These are phyloP conservation scores for Fraxinus xanthoxyloides DNA, from an alignment of 305 asterid genomes.

Conservation along the genomic window DNA sequence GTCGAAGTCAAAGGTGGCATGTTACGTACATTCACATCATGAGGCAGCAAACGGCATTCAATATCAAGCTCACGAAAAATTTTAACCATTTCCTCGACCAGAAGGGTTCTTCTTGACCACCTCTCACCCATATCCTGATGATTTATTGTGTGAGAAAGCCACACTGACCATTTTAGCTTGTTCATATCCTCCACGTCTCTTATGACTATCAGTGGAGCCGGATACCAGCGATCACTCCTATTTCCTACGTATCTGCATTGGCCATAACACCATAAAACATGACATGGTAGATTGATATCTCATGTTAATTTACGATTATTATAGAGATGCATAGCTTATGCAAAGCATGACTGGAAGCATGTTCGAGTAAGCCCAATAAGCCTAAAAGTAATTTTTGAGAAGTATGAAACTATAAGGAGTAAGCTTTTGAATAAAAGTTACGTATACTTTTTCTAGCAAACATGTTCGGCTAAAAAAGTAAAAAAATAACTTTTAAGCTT, in stretches of 20 bases:
- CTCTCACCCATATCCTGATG: slow-evolving; percentile 45
- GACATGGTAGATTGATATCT: background rate
- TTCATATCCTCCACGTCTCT: slow-evolving; percentile 39
- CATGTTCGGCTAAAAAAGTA: background rate
- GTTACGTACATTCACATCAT: background rate
- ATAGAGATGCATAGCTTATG: background rate
- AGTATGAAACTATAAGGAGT: background rate
- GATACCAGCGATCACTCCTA: slow-evolving; percentile 51
- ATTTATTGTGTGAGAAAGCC: slow-evolving; percentile 46
- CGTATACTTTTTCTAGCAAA: background rate
- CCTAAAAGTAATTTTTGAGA: background rate
- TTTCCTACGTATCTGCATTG: slow-evolving; percentile 35
- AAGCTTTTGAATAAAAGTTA: background rate
- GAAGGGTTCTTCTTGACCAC: slow-evolving; percentile 37
- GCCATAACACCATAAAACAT: background rate
- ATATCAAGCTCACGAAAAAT: background rate
- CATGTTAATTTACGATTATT: background rate
- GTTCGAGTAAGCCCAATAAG: background rate
- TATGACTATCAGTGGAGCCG: slow-evolving; percentile 30
- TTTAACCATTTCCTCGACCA: slow-evolving; percentile 31
- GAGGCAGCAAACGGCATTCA: background rate
- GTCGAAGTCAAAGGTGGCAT: background rate
- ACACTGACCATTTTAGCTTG: slow-evolving; percentile 38
- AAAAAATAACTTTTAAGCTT: background rate
- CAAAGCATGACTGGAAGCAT: background rate